A percentile compares a stretch with the other conserved stretches of the same genome.
Evolutionary conservation across 2,329 filamentous ascomycete genomes (phyloP).

Genomic region (Pseudohalonectria lignicola): DNA sequence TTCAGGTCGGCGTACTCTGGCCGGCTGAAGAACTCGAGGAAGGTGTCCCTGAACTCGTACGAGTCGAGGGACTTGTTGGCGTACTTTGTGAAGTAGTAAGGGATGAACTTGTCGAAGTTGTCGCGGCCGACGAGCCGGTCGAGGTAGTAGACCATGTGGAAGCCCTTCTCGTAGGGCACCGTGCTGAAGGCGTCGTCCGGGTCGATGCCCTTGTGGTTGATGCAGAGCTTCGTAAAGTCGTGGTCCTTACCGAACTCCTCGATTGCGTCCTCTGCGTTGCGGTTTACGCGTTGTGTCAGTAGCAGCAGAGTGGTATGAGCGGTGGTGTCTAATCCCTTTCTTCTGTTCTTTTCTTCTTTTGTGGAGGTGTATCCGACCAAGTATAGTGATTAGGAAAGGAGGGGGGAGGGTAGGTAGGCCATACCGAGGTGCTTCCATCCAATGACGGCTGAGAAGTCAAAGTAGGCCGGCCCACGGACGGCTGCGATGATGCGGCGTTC

Average conservation of each 20-base stretch:
- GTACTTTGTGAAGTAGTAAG: slow-evolving; percentile 84
- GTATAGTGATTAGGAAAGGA: not conserved
- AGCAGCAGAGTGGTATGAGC: no score
- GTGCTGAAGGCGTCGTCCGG: slow-evolving; percentile 93
- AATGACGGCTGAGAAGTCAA: slow-evolving; percentile 91
- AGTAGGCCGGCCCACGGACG: slow-evolving; percentile 73
- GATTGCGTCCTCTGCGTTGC: slow-evolving; percentile 64
- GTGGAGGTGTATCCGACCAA: not conserved
- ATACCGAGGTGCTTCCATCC: slow-evolving; percentile 78
- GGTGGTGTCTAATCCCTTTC: no score
- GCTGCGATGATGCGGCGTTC: slow-evolving; percentile 72
- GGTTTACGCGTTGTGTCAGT: no score
- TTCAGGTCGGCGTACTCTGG: slow-evolving; percentile 50
- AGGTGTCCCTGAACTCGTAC: slow-evolving; percentile 84
- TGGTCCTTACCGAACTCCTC: slow-evolving; percentile 75
- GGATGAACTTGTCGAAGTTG: slow-evolving; percentile 93
- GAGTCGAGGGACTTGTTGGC: slow-evolving; percentile 81
- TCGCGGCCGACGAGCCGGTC: slow-evolving; percentile 74
- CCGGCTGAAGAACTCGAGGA: slow-evolving; percentile 70
- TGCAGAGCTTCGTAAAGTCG: slow-evolving; percentile 84
- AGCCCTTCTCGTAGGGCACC: slow-evolving; percentile 93
- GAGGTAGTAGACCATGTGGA: slow-evolving; percentile 84
- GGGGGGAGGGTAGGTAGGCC: no score
- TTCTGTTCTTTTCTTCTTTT: not conserved
- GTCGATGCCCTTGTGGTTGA: slow-evolving; percentile 80